Evolutionary conservation across 306 rosid species (phyloP).

Genomic region (Neltuma alba): DNA sequence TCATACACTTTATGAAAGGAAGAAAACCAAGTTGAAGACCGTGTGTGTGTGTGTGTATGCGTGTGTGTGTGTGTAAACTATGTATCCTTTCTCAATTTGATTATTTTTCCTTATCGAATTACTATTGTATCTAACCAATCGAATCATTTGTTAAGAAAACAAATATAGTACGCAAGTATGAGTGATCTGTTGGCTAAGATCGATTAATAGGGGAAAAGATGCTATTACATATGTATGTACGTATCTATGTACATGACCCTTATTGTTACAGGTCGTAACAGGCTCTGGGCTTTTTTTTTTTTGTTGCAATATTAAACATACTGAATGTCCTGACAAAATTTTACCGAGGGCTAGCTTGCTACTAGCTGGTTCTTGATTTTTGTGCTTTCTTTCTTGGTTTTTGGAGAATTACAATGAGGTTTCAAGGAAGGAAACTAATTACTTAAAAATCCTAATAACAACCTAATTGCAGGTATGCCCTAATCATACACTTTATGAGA

Average conservation of each 20-base stretch:
- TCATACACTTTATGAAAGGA: no score
- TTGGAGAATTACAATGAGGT: no score
- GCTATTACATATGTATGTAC: no score
- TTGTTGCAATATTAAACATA: background rate
- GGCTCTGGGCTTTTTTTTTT: background rate
- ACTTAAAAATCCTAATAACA: no score
- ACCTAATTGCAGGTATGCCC: background rate
- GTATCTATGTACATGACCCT: no score
- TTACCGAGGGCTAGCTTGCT: background rate
- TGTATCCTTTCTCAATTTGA: background rate
- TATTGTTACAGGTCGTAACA: background rate
- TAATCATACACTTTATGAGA: no score
- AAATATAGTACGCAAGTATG: background rate
- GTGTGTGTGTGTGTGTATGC: no score
- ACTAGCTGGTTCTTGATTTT: background rate
- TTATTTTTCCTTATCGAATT: background rate
- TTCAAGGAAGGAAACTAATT: no score
- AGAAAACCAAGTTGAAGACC: background rate
- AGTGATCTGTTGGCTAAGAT: background rate
- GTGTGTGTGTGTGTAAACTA: no score
- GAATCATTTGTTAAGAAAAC: background rate
- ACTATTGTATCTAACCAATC: background rate
- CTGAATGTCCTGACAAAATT: background rate
- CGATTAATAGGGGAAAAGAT: background rate
- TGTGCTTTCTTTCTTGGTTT: background rate